Percentiles rank a stretch among this genome's conserved stretches.
Evolutionary conservation across 2,329 filamentous ascomycete species (phyloP).

Genomic region (Dichotomopilus funicola): DNA sequence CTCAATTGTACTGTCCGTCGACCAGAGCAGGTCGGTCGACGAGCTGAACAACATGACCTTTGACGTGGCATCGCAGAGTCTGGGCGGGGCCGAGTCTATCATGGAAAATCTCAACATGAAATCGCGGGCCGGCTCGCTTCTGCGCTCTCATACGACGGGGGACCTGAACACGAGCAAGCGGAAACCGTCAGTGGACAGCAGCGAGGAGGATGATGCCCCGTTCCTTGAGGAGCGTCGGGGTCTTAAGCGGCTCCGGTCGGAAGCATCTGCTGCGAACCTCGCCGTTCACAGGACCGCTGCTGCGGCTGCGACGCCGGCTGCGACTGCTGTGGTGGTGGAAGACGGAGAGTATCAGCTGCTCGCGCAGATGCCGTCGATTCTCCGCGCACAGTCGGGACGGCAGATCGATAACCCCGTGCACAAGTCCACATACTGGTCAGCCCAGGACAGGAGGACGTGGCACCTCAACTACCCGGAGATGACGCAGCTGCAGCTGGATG

Average conservation of each 20-base stretch:
- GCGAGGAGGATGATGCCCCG: slow-evolving; percentile 42
- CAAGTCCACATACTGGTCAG: slow-evolving; percentile 53
- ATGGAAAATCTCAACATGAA: slow-evolving; percentile 39
- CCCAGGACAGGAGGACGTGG: slow-evolving; percentile 47
- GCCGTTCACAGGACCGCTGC: slow-evolving; percentile 26
- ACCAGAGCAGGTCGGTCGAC: slow-evolving; percentile 38
- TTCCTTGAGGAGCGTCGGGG: slow-evolving; percentile 36
- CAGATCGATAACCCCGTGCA: slow-evolving; percentile 52
- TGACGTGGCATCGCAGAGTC: slow-evolving; percentile 49
- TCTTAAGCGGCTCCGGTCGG: slow-evolving; percentile 52
- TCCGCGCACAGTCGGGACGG: slow-evolving; percentile 44
- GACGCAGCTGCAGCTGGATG: slow-evolving; percentile 52
- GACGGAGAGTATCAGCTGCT: slow-evolving; percentile 42
- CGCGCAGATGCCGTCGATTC: slow-evolving; percentile 43
- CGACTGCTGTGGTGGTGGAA: slow-evolving; percentile 10
- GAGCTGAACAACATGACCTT: slow-evolving; percentile 47
- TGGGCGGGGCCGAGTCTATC: slow-evolving; percentile 44
- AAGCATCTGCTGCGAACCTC: slow-evolving; percentile 34
- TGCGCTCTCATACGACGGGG: slow-evolving; percentile 20
- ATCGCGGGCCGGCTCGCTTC: slow-evolving; percentile 27
- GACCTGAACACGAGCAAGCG: slow-evolving; percentile 48
- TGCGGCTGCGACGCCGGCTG: too few species aligned
- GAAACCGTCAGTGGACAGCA: slow-evolving; percentile 45
- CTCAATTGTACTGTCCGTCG: slow-evolving; percentile 24
- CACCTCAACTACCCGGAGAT: slow-evolving; percentile 59